Base-by-base conservation (phyloP, 1,284 basidiomycete genomes). In the Ustilago bromivora region DNA sequence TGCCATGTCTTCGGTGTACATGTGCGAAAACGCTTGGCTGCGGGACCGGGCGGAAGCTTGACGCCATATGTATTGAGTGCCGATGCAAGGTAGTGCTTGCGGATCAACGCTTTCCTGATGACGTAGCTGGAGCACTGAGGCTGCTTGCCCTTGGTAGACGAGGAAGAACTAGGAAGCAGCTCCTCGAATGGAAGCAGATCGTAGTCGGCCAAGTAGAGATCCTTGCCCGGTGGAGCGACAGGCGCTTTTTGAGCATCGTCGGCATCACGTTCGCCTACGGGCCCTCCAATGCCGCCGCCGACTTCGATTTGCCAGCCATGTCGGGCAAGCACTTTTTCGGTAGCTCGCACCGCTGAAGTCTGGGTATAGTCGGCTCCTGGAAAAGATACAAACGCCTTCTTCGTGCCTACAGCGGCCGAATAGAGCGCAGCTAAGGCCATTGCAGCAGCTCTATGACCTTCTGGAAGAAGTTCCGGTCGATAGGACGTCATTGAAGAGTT, bases 31-130 rank as follows among this genome's bases (percentile, higher is more conserved):
- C 60, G 64, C 9, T 58, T 40, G 3, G 68, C 66, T 34, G 40
- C 52, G 10, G 49, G 38, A 10, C 67, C 71, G 19, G 61, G 41
- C 10, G 71, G 65, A 53, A 73, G 65, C 64, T 84, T 83, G 54
- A 82, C 71, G 3, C 63, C 54, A 46, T 69, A 78, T 0, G 80
- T 55, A 59, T 90, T 90, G 19, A 96, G 89, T 53, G 91, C 92
- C 41, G 91, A 90, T 31, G 95, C 92, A 3, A 99, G 89, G 85
- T 93, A 95, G 84, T 98, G 95, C 86, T 99, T 99, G 65, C 97
- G 90, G 78, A 98, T 99, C 52, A 99, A 89, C 32, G 93, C 92
- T 86, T 98, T 96, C 61, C 95, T 91, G 84, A 97, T 95, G 15
- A 91, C 92, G 84, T 96, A 97, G 53, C 92, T 92, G 9, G 93